These are phyloP conservation scores for Lactarius evosmus DNA, from an alignment of 768 basidiomycete species.

Conservation along the genomic window DNA sequence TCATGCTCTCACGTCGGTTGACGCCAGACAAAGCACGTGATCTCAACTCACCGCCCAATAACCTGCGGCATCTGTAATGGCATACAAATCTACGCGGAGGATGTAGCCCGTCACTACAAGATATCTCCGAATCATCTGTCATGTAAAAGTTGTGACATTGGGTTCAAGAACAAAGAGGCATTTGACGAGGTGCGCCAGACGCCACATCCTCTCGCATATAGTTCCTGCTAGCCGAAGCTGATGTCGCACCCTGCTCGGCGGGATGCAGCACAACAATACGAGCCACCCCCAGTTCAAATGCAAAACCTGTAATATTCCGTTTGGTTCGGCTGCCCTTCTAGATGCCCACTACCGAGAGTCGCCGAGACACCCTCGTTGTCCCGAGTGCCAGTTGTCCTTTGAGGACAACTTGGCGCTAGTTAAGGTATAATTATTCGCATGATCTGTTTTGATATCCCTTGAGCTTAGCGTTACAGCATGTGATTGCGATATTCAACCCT, in stretches of 20 bases:
- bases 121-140: constrained; percentile 18
- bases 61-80: constrained; percentile 22
- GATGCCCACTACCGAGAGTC: constrained; percentile 33
- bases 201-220: neutral
- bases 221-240: neutral
- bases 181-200: constrained; percentile 20
- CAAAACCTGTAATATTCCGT: constrained; percentile 16
- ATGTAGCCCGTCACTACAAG: constrained; percentile 22
- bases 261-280: constrained; percentile 14
- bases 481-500: constrained; percentile 26
- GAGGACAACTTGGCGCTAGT: constrained; percentile 38
- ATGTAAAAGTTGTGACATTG: constrained; percentile 22
- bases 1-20: neutral
- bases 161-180: constrained; percentile 21
- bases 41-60: constrained; percentile 23
- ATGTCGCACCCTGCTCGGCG: neutral
- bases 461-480: constrained; percentile 22
- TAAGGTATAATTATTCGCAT: constrained; percentile 33
- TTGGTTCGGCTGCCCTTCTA: constrained; percentile 20
- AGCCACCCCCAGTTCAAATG: constrained; percentile 22
- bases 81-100: constrained; percentile 22
- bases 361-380: constrained; percentile 45
- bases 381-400: constrained; percentile 43
- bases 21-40: constrained; percentile 34
- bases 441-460: neutral